phyloP scores from a whole-genome alignment of 129 eudicot genomes.

The Saposhnikovia divaricata region DNA sequence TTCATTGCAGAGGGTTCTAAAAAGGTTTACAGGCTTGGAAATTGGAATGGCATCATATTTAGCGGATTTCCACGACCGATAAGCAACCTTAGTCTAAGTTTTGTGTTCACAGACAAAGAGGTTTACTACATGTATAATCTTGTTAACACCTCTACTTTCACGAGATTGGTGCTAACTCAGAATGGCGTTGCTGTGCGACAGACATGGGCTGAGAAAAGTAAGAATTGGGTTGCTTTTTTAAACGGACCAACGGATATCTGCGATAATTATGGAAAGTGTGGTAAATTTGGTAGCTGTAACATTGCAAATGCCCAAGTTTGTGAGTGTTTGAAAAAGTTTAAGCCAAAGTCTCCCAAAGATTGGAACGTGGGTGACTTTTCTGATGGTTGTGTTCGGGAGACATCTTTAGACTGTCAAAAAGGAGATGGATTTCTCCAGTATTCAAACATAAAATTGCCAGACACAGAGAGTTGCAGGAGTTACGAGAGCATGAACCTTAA shows the following conservation, averaged over 20 bases:
- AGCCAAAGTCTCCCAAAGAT: constrained; percentile 26
- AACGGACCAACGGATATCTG: constrained; percentile 33
- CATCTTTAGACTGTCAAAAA: constrained; percentile 27
- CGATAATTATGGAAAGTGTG: constrained; percentile 39
- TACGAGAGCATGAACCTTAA: constrained; percentile 7
- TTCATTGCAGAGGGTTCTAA: constrained; percentile 14
- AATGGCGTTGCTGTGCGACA: constrained; percentile 18
- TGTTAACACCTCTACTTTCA: constrained; percentile 6
- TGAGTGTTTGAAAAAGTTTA: constrained; percentile 43
- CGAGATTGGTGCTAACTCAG: constrained; percentile 15
- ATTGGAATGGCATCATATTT: constrained; percentile 30
- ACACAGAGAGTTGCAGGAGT: constrained; percentile 13
- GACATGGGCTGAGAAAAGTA: constrained; percentile 24
- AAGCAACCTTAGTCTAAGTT: constrained; percentile 1
- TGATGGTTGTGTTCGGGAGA: constrained; percentile 48
- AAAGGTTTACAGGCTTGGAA: constrained; percentile 20
- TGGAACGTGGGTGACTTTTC: constrained; percentile 56
- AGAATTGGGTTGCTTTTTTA: constrained; percentile 26
- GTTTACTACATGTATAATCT: constrained; percentile 18
- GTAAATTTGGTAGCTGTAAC: constrained; percentile 44
- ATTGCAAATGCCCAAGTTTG: constrained; percentile 23
- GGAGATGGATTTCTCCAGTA: constrained; percentile 22
- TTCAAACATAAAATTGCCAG: constrained; percentile 14
- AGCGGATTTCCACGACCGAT: constrained; percentile 17
- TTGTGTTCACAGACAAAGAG: constrained; percentile 16